A percentile compares a stretch with the other conserved stretches of the same genome.
phyloP scores from a whole-genome alignment of 2,329 filamentous ascomycete genomes.

The Exutisphaerella laricina region DNA sequence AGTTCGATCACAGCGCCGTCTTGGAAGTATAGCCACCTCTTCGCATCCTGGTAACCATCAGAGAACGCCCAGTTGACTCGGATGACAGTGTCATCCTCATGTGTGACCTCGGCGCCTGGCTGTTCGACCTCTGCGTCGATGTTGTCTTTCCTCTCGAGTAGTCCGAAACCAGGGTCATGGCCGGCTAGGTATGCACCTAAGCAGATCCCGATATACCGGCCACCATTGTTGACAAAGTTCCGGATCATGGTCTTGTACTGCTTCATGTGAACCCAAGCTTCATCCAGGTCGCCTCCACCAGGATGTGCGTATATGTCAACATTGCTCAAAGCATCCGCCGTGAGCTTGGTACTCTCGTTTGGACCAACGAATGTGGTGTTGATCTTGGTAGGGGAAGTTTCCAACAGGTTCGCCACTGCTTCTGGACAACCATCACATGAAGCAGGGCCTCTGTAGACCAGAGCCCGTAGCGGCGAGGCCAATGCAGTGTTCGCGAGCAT shows the following conservation, averaged over 20 bases:
- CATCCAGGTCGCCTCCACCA: slow-evolving; percentile 18
- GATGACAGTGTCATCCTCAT: slow-evolving; percentile 19
- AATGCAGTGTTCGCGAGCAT: neutral
- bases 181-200: slow-evolving; percentile 22
- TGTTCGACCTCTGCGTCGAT: slow-evolving; percentile 12
- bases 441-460: slow-evolving; percentile 20
- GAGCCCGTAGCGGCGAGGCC: slow-evolving; percentile 9
- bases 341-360: slow-evolving; percentile 15
- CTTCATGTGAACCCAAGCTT: slow-evolving; percentile 16
- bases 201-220: slow-evolving; percentile 23
- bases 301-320: slow-evolving; percentile 19
- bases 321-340: slow-evolving; percentile 11
- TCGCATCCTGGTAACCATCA: slow-evolving; percentile 10
- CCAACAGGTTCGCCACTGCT: slow-evolving; percentile 15
- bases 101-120: slow-evolving; percentile 13
- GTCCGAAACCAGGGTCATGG: slow-evolving; percentile 14
- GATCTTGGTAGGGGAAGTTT: slow-evolving; percentile 12
- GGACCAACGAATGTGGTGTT: slow-evolving; percentile 19
- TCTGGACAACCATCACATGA: slow-evolving; percentile 16
- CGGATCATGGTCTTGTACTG: slow-evolving; percentile 12
- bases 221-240: slow-evolving; percentile 19
- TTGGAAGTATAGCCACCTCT: slow-evolving; percentile 24
- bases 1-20: slow-evolving; percentile 16
- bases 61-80: slow-evolving; percentile 23
- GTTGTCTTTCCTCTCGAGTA: slow-evolving; percentile 14